A percentile compares a stretch with the other conserved stretches of the same genome.
Conservation (phyloP, 2,329 filamentous ascomycete genomes). For the Mycosphaerelloides madeirae region DNA sequence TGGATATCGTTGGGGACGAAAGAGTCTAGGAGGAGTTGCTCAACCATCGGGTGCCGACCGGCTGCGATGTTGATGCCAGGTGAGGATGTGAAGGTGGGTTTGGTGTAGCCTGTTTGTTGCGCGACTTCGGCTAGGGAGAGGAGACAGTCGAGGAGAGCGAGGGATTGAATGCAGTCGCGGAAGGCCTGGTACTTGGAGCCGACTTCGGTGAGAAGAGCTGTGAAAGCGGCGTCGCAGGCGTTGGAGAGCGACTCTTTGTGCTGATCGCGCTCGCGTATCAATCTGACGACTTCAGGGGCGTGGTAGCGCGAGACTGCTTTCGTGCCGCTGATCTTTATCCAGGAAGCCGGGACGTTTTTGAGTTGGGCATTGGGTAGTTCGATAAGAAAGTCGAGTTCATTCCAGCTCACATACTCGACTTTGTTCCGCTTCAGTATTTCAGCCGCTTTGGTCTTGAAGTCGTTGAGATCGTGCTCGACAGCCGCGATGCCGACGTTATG, state of each 20-base stretch:
- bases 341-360: slow-evolving; percentile 85
- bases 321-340: slow-evolving; percentile 91
- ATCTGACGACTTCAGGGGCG: slow-evolving; percentile 78
- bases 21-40: slow-evolving; percentile 75
- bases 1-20: slow-evolving; percentile 89
- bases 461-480: slow-evolving; percentile 82
- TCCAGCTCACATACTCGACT: slow-evolving; percentile 74
- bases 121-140: slow-evolving; percentile 81
- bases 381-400: slow-evolving; percentile 90
- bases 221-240: slow-evolving; percentile 82
- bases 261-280: slow-evolving; percentile 84
- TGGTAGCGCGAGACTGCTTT: slow-evolving; percentile 92
- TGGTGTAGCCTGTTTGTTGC: slow-evolving; percentile 78
- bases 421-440: slow-evolving; percentile 66
- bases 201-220: slow-evolving; percentile 65
- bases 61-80: slow-evolving; percentile 65
- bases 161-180: slow-evolving; percentile 78
- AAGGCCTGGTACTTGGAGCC: slow-evolving; percentile 82
- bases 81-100: slow-evolving; percentile 63
- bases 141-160: slow-evolving; percentile 85
- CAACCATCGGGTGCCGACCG: slow-evolving; percentile 92
- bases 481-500: slow-evolving; percentile 91
- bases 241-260: slow-evolving; percentile 90
- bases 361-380: slow-evolving; percentile 81
- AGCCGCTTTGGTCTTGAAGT: slow-evolving; percentile 67